Conservation (phyloP, 192 early-diverging fungal species). For the Coemansia sp. region DNA sequence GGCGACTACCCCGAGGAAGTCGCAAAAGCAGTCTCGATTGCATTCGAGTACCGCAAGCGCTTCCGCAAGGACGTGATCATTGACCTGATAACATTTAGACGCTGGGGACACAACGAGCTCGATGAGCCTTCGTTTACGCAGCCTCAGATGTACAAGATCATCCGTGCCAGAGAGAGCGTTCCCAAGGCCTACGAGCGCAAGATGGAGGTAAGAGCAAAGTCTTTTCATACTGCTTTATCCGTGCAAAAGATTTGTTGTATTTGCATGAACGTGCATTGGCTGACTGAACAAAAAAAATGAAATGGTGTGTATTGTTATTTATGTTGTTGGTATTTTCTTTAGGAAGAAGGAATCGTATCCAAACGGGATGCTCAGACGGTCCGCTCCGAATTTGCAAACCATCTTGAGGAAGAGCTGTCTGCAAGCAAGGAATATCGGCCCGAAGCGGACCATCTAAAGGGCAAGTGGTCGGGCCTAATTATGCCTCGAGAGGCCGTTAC, state of each 20-base stretch:
- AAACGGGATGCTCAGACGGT: slow-evolving; percentile 29
- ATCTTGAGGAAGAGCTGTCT: slow-evolving; percentile 45
- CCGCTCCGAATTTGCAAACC: slow-evolving; percentile 22
- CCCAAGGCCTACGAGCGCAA: slow-evolving; percentile 84
- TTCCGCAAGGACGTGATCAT: slow-evolving; percentile 96
- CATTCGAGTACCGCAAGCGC: slow-evolving; percentile 87
- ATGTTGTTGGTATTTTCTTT: slow-evolving; percentile 4
- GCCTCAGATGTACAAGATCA: slow-evolving; percentile 94
- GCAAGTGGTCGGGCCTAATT: slow-evolving; percentile 78
- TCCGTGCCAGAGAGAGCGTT: slow-evolving; percentile 79
- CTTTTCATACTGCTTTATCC: background rate
- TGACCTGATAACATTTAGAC: slow-evolving; percentile 92
- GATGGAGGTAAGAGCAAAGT: slow-evolving; percentile 45
- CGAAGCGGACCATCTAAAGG: slow-evolving; percentile 56
- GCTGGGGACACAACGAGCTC: slow-evolving; percentile 97
- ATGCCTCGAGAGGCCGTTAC: slow-evolving; percentile 58
- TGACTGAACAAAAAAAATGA: background rate
- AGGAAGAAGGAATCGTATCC: slow-evolving; percentile 28
- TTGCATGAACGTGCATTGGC: background rate
- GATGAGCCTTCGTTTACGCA: slow-evolving; percentile 98
- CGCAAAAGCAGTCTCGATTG: slow-evolving; percentile 76
- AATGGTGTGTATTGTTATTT: no score
- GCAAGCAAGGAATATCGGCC: slow-evolving; percentile 43
- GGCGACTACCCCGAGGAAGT: slow-evolving; percentile 95
- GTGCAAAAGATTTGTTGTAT: no score